Conservation (phyloP, 768 basidiomycete genomes). For the Flagelloscypha sp. region DNA sequence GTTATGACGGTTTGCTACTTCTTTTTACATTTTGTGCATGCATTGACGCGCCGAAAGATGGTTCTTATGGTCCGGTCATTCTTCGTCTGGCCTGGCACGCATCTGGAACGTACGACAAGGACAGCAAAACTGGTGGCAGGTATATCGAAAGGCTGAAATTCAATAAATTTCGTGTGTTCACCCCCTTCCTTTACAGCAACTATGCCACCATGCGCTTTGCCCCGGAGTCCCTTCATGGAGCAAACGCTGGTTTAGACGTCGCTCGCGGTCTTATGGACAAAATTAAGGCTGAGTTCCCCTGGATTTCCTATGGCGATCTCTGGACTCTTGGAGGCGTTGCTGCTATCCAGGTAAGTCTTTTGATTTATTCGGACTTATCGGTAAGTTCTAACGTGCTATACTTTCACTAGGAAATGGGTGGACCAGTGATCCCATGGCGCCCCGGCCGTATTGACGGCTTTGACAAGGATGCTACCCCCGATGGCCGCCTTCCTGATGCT, state of each 20-base stretch:
- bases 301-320: conserved; percentile 94
- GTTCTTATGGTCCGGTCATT: conserved; percentile 81
- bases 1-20: conserved; percentile 67
- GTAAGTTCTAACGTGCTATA: not conserved
- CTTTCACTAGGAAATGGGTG: conserved; percentile 67
- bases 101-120: conserved; percentile 90
- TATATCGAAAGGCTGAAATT: conserved; percentile 19
- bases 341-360: conserved; percentile 60
- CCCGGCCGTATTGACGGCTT: conserved; percentile 88
- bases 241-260: conserved; percentile 75
- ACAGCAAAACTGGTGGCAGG: conserved; percentile 73
- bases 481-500: conserved; percentile 87
- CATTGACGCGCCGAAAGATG: conserved; percentile 41
- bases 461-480: conserved; percentile 65
- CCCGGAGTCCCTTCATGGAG: conserved; percentile 77
- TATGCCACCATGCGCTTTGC: conserved; percentile 98
- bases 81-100: conserved; percentile 91
- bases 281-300: conserved; percentile 78
- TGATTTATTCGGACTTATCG: not conserved
- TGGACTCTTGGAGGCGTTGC: conserved; percentile 95
- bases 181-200: conserved; percentile 49
- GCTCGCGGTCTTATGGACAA: conserved; percentile 81
- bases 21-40: conserved; percentile 2
- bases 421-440: conserved; percentile 90
- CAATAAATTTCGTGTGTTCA: conserved; percentile 3